These are phyloP conservation scores for Schizosaccharomyces octosporus DNA, from an alignment of 805 yeast genomes.

Conservation along the genomic window DNA sequence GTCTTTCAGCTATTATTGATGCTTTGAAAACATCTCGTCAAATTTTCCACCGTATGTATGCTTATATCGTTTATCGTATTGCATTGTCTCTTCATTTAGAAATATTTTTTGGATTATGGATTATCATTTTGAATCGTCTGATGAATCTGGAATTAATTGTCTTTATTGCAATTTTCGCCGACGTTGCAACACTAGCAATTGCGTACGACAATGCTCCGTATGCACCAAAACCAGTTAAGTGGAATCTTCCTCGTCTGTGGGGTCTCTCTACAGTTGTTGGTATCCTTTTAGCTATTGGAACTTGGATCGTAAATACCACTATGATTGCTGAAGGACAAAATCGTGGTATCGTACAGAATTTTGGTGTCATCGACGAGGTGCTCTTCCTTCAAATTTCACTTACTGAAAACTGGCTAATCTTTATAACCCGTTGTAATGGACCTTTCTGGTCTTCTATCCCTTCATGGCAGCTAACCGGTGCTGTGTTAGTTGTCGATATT, in stretches of 20 bases:
- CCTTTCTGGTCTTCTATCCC: conserved; percentile 95
- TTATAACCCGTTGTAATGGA: conserved; percentile 90
- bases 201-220: conserved; percentile 87
- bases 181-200: conserved; percentile 57
- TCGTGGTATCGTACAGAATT: conserved; percentile 80
- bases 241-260: conserved; percentile 88
- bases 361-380: conserved; percentile 82
- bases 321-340: conserved; percentile 50
- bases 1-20: conserved; percentile 36
- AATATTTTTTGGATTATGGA: conserved; percentile 85
- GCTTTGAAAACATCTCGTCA: conserved; percentile 74
- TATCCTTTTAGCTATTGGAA: conserved; percentile 42
- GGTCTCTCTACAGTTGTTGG: conserved; percentile 57
- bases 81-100: conserved; percentile 87
- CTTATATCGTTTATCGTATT: conserved; percentile 93
- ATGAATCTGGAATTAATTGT: conserved; percentile 77
- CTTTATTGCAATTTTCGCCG: conserved; percentile 85
- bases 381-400: conserved; percentile 80
- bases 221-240: conserved; percentile 78
- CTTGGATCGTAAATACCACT: conserved; percentile 86
- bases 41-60: conserved; percentile 97
- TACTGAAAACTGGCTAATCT: conserved; percentile 93
- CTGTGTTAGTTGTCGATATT: conserved; percentile 72
- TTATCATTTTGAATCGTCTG: conserved; percentile 72
- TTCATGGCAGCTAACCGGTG: conserved; percentile 92